These are phyloP conservation scores for Neoboletus magnificus DNA, from an alignment of 768 basidiomycete genomes.

Conservation along the genomic window DNA sequence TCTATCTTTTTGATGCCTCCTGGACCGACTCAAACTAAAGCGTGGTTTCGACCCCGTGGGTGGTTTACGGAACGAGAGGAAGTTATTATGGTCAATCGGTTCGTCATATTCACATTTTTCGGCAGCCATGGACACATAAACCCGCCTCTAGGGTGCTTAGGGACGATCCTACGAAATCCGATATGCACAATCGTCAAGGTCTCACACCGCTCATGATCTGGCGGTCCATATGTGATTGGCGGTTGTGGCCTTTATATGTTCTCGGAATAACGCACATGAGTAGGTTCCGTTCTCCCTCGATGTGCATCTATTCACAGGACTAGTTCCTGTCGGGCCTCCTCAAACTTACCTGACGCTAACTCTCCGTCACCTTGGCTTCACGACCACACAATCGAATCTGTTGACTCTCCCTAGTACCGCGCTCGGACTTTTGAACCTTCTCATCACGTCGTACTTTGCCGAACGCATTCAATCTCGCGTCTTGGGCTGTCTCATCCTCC, in stretches of 20 bases:
- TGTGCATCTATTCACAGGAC: not conserved
- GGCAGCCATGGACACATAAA: too few species aligned
- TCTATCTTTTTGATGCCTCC: conserved; percentile 59
- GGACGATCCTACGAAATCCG: too few species aligned
- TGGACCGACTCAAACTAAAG: conserved; percentile 54
- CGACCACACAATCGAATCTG: conserved; percentile 59
- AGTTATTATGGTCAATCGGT: conserved; percentile 53
- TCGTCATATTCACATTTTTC: too few species aligned
- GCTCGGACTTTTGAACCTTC: too few species aligned
- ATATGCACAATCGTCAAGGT: too few species aligned
- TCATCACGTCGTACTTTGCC: too few species aligned
- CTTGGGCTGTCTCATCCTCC: too few species aligned
- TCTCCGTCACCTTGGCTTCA: conserved; percentile 61
- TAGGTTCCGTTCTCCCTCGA: conserved; percentile 21
- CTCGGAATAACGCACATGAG: conserved; percentile 44
- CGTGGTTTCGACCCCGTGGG: conserved; percentile 53
- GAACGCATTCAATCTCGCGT: too few species aligned
- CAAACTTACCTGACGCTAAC: conserved; percentile 63
- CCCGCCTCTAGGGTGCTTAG: conserved; percentile 35
- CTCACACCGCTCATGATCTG: too few species aligned
- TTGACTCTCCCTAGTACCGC: conserved; percentile 58
- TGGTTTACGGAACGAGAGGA: conserved; percentile 63
- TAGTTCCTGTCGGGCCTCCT: conserved; percentile 58
- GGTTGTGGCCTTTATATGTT: conserved; percentile 63
- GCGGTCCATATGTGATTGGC: conserved; percentile 53